These are phyloP conservation scores for Suhomyces ambrosiae DNA, from an alignment of 1,139 yeast genomes.

Conservation along the genomic window DNA sequence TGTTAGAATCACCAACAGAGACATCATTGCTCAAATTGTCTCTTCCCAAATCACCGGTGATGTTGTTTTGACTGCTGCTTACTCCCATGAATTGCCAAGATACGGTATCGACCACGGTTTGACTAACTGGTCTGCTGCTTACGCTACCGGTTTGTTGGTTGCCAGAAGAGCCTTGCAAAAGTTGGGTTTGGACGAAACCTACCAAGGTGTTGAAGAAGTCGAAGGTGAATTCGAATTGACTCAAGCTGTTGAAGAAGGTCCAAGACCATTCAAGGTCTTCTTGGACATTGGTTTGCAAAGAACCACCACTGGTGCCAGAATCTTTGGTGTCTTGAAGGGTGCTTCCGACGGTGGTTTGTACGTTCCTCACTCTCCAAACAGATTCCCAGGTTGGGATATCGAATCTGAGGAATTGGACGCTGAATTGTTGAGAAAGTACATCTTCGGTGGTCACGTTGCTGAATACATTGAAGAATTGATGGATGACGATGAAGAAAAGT, in stretches of 20 bases:
- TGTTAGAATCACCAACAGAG: slow-evolving; percentile 99
- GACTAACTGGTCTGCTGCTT: slow-evolving; percentile 99
- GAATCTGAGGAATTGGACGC: slow-evolving; percentile 98
- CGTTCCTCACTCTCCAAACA: slow-evolving; percentile 99
- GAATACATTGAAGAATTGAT: slow-evolving; percentile 99
- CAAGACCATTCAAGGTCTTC: slow-evolving; percentile 99
- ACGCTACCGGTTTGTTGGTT: slow-evolving; percentile 97
- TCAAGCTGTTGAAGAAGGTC: slow-evolving; percentile 99
- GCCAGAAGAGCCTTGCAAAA: slow-evolving; percentile 99
- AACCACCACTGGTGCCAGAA: slow-evolving; percentile 99
- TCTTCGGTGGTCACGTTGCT: slow-evolving; percentile 99
- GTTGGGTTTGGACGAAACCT: slow-evolving; percentile 97
- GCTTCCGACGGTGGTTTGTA: slow-evolving; percentile 99
- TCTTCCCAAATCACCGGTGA: slow-evolving; percentile 98
- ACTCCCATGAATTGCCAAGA: slow-evolving; percentile 97
- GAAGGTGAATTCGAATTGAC: slow-evolving; percentile 99
- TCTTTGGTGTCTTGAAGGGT: slow-evolving; percentile 99
- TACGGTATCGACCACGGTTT: slow-evolving; percentile 99
- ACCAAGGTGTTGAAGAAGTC: slow-evolving; percentile 98
- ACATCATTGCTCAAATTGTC: slow-evolving; percentile 96
- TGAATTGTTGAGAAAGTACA: slow-evolving; percentile 97
- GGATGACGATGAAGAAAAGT: slow-evolving; percentile 99
- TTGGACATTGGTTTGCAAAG: slow-evolving; percentile 99
- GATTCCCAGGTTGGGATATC: slow-evolving; percentile 99
- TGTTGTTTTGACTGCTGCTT: slow-evolving; percentile 94